Percentiles rank a stretch among this genome's conserved stretches.
Conservation (phyloP, 768 basidiomycete genomes). For the Auricularia sp. region DNA sequence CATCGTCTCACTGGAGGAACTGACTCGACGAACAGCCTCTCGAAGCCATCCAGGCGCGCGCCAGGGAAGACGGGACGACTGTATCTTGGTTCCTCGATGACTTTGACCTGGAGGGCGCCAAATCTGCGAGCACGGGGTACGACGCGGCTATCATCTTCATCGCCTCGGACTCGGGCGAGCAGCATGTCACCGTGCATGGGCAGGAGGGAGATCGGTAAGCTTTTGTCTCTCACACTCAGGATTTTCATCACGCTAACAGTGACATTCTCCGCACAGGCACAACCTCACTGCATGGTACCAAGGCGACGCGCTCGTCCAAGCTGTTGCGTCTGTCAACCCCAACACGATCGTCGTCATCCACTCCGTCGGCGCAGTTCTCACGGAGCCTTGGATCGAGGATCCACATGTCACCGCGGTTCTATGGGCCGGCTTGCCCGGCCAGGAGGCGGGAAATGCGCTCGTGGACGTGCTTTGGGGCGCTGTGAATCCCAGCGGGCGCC, state of each 20-base stretch:
- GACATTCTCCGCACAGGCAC: slow-evolving; percentile 41
- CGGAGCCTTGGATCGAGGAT: slow-evolving; percentile 29
- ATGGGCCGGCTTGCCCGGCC: slow-evolving; percentile 57
- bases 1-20: too few relatives aligned
- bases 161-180: slow-evolving; percentile 73
- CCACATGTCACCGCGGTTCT: slow-evolving; percentile 31
- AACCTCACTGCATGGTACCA: slow-evolving; percentile 68
- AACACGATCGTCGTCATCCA: slow-evolving; percentile 30
- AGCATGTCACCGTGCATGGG: neutral
- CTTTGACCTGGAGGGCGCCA: slow-evolving; percentile 43
- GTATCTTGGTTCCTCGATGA: slow-evolving; percentile 64
- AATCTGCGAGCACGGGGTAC: slow-evolving; percentile 34
- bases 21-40: slow-evolving; percentile 40
- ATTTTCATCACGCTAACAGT: neutral
- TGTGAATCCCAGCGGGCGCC: slow-evolving; percentile 56
- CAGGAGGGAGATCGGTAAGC: neutral
- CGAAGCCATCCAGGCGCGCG: slow-evolving; percentile 69
- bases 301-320: slow-evolving; percentile 60
- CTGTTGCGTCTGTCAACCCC: slow-evolving; percentile 50
- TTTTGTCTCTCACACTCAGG: neutral
- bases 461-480: slow-evolving; percentile 61
- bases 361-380: slow-evolving; percentile 21
- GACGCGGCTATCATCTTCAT: slow-evolving; percentile 75
- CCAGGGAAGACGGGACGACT: slow-evolving; percentile 53
- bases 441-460: slow-evolving; percentile 62